Evolutionary conservation across 176 grass and related monocot species (phyloP), one percentile per base, ranked within the genome.

Genomic region (Saccharum spontaneum): DNA sequence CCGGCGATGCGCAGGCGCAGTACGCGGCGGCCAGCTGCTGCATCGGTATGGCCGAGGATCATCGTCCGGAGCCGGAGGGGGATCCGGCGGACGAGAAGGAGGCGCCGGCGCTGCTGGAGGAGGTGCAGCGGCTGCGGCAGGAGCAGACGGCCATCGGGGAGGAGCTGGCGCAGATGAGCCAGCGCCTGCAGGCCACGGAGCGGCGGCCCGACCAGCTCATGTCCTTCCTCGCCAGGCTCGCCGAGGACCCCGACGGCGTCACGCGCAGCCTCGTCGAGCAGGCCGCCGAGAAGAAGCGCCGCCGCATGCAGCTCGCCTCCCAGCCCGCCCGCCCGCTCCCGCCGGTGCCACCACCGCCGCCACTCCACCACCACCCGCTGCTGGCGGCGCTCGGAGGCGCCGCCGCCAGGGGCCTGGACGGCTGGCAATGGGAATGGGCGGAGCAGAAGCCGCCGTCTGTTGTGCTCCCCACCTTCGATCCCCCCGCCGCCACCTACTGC

Each of bases 121-220:
- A 95, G 71, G 69, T 92, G 18, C 70, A 75, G 55, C 17, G 59
- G 79, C 70, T 95, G 59, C 88, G 83, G 41, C 85, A 84, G 36
- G 90, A 95, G 67, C 93, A 95, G 63, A 46, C 82, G 34, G 76
- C 76, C 41, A 89, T 95, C 69, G 90, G 88, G 17, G 79, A 90
- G 39, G 85, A 95, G 71, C 88, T 95, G 22, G 85, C 81, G 36
- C 30, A 28, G 71, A 95, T 92, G 93, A 90, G 73, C 90, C 67
- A 38, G 2, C 83, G 93, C 41, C 60, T 92, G 40, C 93, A 86
- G 82, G 90, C 70, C 18, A 92, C 90, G 10, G 93, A 94, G 76
- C 84, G 64, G 76, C 82, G 80, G 45, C 93, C 93, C 39, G 79
- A 81, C 14, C 85, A 90, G 85, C 80, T 94, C 82, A 92, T 94